Base-by-base conservation (phyloP, 139 green algal genomes). In the Zygnema cylindricum region DNA sequence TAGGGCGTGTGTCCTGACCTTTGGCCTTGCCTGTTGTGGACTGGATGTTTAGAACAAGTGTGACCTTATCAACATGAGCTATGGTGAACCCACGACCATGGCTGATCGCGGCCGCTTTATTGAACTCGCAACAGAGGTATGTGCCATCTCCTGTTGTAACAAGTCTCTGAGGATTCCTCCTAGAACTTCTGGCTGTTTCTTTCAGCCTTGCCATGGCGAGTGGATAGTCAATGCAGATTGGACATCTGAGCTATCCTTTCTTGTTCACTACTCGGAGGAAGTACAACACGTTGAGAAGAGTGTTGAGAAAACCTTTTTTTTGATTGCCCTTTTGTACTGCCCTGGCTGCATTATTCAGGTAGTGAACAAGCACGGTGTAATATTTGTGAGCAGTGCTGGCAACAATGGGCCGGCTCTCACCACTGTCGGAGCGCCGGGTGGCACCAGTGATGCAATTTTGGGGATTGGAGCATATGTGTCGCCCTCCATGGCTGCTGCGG, bases 61-160 rank as follows among this genome's bases (percentile, higher is more conserved):
- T 43, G 92, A 98, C 86, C 55, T 98, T 3, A 95, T 97, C 87
- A 98, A 98, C 93, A 96, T 98, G 93, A 94, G 82, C 82, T 88
- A 95, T 89, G 94, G 95, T 1, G 95, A 98, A 87, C 90, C 95
- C 0, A 95, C 94, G 1, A 85, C 91, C 32, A 93, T 93, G 0
- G 93, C 96, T 55, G 95, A 98, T 91, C 38, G 41, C 7, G 93
- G 93, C 69, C 89, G 94, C 71, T 95, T 96, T 87, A 86, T 96
- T 35, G 71, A 93, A 1, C 91, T 96, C 33, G 92, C 91, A 2
- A 89, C 93, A 79, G 95, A 98, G 91, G 86, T 96, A 57, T 25
- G 57, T 73, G 57, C 55, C 35, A n/a, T n/a, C n/a, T n/a, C n/a
- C n/a, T n/a, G n/a, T n/a, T n/a, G n/a, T n/a, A n/a, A n/a, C n/a